Percentiles rank a stretch among this genome's conserved stretches.
phyloP scores from a whole-genome alignment of 768 basidiomycete genomes.

The Hypholoma fasciculare region DNA sequence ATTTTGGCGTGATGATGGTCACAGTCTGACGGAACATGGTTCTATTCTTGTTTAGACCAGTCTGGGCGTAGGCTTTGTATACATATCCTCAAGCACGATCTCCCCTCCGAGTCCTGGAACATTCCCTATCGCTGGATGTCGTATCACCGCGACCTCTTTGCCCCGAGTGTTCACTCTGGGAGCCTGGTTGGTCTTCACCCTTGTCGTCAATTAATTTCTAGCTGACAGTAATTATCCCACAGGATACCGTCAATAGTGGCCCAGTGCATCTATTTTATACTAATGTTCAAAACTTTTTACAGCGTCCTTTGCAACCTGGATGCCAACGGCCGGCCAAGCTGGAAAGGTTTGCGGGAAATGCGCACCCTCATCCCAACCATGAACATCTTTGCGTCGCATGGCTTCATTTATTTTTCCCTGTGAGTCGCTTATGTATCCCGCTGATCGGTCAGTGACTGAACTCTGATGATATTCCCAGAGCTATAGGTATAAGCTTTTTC shows the following conservation, averaged over 20 bases:
- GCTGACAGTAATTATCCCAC: no score
- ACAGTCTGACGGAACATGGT: background rate
- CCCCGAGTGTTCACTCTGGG: constrained; percentile 16
- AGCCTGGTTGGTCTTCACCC: constrained; percentile 13
- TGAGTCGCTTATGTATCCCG: constrained; percentile 3
- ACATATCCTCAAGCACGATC: constrained; percentile 4
- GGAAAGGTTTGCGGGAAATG: constrained; percentile 12
- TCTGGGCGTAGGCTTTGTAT: constrained; percentile 14
- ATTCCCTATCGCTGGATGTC: constrained; percentile 13
- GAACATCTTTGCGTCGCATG: constrained; percentile 19
- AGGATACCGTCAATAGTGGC: constrained; percentile 20
- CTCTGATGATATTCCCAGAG: constrained; percentile 1
- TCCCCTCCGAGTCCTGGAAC: background rate
- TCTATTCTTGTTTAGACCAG: constrained; percentile 13
- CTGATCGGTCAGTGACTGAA: background rate
- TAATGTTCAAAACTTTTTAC: constrained; percentile 17
- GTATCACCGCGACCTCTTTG: constrained; percentile 1
- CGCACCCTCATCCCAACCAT: constrained; percentile 20
- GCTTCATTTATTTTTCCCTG: constrained; percentile 19
- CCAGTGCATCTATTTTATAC: constrained; percentile 15
- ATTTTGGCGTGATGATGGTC: background rate
- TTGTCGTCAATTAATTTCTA: background rate
- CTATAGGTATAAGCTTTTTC: constrained; percentile 8
- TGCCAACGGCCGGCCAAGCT: background rate
- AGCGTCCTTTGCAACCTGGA: constrained; percentile 16